Evolutionary conservation across 306 rosid species (phyloP), one percentile per base, ranked within the genome.

Genomic region (Phaseolus lunatus): DNA sequence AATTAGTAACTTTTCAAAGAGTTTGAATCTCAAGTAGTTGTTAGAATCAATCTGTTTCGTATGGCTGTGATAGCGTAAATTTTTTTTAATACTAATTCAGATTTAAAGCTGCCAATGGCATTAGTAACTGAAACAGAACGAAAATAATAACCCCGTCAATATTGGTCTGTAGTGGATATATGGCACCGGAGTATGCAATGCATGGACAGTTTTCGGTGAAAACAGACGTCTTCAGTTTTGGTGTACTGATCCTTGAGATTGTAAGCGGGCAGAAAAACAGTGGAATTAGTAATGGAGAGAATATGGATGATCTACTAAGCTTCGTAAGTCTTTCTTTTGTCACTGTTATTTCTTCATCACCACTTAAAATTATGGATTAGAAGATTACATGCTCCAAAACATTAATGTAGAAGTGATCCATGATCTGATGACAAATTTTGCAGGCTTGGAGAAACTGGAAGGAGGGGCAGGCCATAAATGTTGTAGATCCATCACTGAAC

Each of bases 141-240:
- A 26, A 61, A 39, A 6, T 35, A 35, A 35, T 35, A 35, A 7
- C 0, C 7, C 41, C 7, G 1, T 35, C 1, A 1, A 35, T 35
- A 35, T 35, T 35, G 41, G 41, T 35, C 41, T 35, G 41, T 7
- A 59, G 66, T 59, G n/a, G n/a, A n/a, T n/a, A n/a, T n/a, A n/a
- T n/a, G n/a, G n/a, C n/a, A n/a, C n/a, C n/a, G n/a, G n/a, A 58
- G 11, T 58, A 58, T 58, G 65, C 19, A 26, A 58, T 58, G 37
- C 39, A 59, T 29, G 66, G 66, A 15, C 66, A 59, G 15, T 59
- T 59, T 27, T 59, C 66, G 27, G 41, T 59, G 12, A 59, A 59
- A 27, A 27, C 41, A 1, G 66, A 59, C 16, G 66, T 59, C 5
- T 59, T 59, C 6, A 59, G 66, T 15, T 59, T 5, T 27, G 66